These are phyloP conservation scores for Chalciporus chontae DNA, from an alignment of 768 basidiomycete genomes.

Conservation along the genomic window DNA sequence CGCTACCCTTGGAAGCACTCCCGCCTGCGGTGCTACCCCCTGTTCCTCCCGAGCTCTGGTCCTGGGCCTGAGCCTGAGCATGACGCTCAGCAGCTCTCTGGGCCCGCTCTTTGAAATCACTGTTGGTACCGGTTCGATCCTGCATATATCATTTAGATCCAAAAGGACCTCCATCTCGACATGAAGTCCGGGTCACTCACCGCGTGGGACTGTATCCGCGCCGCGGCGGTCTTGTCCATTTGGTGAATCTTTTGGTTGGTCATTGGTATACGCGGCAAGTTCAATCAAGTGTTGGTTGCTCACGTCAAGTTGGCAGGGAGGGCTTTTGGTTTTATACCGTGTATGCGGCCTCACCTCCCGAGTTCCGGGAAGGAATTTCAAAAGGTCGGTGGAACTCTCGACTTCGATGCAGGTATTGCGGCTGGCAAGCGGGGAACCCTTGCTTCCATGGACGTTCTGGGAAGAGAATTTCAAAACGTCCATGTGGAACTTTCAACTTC, in stretches of 20 bases:
- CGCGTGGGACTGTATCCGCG: slow-evolving; percentile 8
- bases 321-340: too few species aligned
- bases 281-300: too few species aligned
- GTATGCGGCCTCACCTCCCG: too few species aligned
- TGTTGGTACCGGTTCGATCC: slow-evolving; percentile 2
- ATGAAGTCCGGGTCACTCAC: not conserved
- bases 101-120: slow-evolving; percentile 6
- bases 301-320: too few species aligned
- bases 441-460: too few species aligned
- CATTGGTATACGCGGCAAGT: not conserved
- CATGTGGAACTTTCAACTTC: too few species aligned
- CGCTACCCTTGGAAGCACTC: not conserved
- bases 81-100: slow-evolving; percentile 9
- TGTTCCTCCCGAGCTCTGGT: not conserved
- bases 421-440: too few species aligned
- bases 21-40: not conserved
- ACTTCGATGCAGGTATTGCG: too few species aligned
- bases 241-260: not conserved
- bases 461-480: too few species aligned
- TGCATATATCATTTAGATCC: not conserved
- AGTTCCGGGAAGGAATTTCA: too few species aligned
- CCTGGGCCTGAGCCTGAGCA: not conserved
- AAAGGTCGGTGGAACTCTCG: too few species aligned
- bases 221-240: slow-evolving; percentile 5
- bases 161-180: not conserved